These are phyloP conservation scores for Speleostelium caveatum DNA, from an alignment of 78 protist species.

Conservation along the genomic window DNA sequence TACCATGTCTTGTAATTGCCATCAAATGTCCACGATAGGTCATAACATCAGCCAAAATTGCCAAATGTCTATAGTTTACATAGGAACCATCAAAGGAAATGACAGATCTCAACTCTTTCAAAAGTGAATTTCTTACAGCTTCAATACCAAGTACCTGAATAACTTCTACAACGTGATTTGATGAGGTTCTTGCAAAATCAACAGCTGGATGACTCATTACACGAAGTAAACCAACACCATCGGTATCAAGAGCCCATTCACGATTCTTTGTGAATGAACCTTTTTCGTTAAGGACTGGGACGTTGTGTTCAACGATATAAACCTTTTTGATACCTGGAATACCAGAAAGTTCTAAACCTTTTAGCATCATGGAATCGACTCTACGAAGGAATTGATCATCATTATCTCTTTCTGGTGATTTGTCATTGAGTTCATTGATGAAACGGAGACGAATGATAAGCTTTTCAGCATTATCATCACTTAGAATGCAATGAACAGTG, in stretches of 20 bases:
- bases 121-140: constrained; percentile 96
- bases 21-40: constrained; percentile 94
- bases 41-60: constrained; percentile 98
- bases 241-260: constrained; percentile 84
- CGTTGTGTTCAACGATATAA: constrained; percentile 68
- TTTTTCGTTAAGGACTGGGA: constrained; percentile 80
- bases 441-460: constrained; percentile 91
- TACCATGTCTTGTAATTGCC: constrained; percentile 99
- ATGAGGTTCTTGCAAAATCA: constrained; percentile 66
- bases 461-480: constrained; percentile 93
- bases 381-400: constrained; percentile 81
- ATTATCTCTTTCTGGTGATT: constrained; percentile 33
- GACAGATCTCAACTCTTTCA: constrained; percentile 90
- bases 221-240: constrained; percentile 64
- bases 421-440: constrained; percentile 30
- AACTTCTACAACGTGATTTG: constrained; percentile 95
- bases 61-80: constrained; percentile 95
- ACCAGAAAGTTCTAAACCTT: constrained; percentile 32
- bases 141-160: constrained; percentile 97
- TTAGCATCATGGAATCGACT: constrained; percentile 86
- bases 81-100: constrained; percentile 96
- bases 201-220: constrained; percentile 88
- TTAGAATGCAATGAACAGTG: constrained; percentile 79
- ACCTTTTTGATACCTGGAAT: constrained; percentile 25
- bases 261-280: constrained; percentile 89